Percentiles rank a stretch among this genome's conserved stretches.
Evolutionary conservation across 306 rosid species (phyloP).

Genomic region (Carpinus viminea): DNA sequence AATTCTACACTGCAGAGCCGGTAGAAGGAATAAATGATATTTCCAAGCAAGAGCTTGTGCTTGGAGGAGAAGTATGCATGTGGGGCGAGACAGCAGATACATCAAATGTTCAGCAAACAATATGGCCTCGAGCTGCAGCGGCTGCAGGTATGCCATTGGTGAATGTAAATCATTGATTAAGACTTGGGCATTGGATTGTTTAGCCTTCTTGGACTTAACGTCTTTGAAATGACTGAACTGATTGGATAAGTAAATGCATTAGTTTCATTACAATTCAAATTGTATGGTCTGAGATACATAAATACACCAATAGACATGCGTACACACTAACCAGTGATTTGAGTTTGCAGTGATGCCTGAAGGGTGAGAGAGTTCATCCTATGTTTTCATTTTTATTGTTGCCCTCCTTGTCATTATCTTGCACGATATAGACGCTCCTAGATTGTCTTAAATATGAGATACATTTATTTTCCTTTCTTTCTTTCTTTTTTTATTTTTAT

Average conservation of each 20-base stretch:
- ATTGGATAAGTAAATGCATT: neutral
- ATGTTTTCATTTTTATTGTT: neutral
- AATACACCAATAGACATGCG: neutral
- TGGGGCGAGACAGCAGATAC: constrained; percentile 91
- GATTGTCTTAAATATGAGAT: constrained; percentile 3
- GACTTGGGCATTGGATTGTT: neutral
- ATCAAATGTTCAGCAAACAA: constrained; percentile 83
- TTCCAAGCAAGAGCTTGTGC: constrained; percentile 68
- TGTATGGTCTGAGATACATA: neutral
- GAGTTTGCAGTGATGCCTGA: neutral
- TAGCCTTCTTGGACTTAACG: neutral
- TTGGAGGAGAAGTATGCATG: constrained; percentile 99
- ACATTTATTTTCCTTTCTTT: neutral
- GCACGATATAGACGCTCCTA: neutral
- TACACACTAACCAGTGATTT: neutral
- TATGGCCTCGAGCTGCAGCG: constrained; percentile 99
- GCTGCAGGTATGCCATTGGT: constrained; percentile 75
- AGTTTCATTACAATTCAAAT: neutral
- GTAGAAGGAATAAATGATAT: constrained; percentile 60
- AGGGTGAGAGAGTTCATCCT: neutral
- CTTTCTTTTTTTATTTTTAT: neutral
- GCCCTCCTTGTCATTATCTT: constrained; percentile 4
- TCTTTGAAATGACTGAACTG: neutral
- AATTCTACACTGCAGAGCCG: constrained; percentile 73
- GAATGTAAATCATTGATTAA: neutral